These are phyloP conservation scores for Naegleria lovaniensis DNA, from an alignment of 208 protist species.

Conservation along the genomic window DNA sequence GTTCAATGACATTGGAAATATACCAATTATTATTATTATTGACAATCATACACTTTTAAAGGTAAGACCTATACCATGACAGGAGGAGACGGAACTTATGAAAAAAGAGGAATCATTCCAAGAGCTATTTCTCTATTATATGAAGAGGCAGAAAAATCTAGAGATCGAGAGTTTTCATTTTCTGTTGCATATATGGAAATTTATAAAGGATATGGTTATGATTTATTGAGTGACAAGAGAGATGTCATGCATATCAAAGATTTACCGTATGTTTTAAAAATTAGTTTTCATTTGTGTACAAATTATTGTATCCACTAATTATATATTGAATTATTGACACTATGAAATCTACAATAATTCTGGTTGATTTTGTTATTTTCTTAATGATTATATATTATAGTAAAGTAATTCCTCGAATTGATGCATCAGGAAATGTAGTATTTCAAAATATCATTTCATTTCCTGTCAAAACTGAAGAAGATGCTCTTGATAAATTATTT, in stretches of 20 bases:
- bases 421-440: slow-evolving; percentile 5
- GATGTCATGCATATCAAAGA: slow-evolving; percentile 42
- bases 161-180: slow-evolving; percentile 30
- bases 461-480: slow-evolving; percentile 34
- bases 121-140: slow-evolving; percentile 43
- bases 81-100: slow-evolving; percentile 35
- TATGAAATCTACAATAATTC: too few species aligned
- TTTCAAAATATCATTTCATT: neutral
- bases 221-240: slow-evolving; percentile 43
- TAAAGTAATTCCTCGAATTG: slow-evolving; percentile 9
- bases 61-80: slow-evolving; percentile 54
- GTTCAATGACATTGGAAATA: too few species aligned
- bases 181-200: slow-evolving; percentile 51
- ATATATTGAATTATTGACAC: too few species aligned
- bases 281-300: slow-evolving; percentile 28
- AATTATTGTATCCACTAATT: slow-evolving; percentile 32
- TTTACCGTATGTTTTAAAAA: slow-evolving; percentile 37
- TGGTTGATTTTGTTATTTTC: neutral
- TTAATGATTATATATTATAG: neutral
- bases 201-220: slow-evolving; percentile 49
- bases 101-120: slow-evolving; percentile 50
- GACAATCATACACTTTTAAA: too few species aligned
- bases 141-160: slow-evolving; percentile 27
- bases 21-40: too few species aligned
- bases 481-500: slow-evolving; percentile 62